These are phyloP conservation scores for Ceratocystis eucalypticola DNA, from an alignment of 2,329 filamentous ascomycete genomes.

Conservation along the genomic window DNA sequence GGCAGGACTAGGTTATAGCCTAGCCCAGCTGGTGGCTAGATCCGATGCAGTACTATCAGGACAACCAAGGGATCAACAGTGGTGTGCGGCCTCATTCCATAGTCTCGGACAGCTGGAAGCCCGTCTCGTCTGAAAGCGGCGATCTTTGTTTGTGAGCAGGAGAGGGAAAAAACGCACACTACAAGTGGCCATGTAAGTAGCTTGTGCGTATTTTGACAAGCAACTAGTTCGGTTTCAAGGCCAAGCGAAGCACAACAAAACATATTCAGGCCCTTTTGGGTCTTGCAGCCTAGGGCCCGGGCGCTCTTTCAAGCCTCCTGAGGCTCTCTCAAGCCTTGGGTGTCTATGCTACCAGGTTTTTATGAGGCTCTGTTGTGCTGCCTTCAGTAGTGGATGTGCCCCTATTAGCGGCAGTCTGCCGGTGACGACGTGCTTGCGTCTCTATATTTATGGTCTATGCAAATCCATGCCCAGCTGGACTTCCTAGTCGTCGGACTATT, in stretches of 20 bases:
- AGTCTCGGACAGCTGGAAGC: constrained; percentile 4
- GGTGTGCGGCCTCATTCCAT: constrained; percentile 4
- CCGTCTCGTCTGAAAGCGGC: neutral
- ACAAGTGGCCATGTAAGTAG: no score
- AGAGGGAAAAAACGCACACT: neutral
- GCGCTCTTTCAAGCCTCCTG: neutral
- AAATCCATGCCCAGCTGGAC: neutral
- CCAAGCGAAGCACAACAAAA: no score
- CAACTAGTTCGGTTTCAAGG: no score
- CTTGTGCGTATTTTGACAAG: no score
- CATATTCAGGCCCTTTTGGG: no score
- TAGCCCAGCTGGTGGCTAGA: no score
- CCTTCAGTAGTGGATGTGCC: neutral
- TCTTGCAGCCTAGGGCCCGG: no score
- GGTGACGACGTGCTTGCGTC: neutral
- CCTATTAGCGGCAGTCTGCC: neutral
- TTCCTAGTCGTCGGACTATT: neutral
- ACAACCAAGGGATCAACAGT: neutral
- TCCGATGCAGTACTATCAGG: no score
- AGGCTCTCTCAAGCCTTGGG: neutral
- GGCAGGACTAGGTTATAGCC: no score
- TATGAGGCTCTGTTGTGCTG: neutral
- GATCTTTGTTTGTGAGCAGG: neutral
- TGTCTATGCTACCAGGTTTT: neutral
- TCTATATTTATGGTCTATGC: neutral